Evolutionary conservation across 2,329 filamentous ascomycete genomes (phyloP).

Genomic region (Claviceps maximensis): DNA sequence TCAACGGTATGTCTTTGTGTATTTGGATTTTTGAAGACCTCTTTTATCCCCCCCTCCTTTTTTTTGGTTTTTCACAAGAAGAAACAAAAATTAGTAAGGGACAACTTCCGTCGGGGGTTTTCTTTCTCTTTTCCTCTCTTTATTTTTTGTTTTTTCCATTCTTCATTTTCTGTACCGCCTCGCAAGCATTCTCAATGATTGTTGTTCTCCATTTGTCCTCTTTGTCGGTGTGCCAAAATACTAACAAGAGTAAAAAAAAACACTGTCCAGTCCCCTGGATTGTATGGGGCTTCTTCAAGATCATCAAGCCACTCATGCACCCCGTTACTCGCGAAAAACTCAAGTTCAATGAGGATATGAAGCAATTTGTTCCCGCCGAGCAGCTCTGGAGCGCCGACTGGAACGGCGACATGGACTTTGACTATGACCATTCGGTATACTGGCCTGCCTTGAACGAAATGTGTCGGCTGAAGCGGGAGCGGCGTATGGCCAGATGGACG

Average conservation of each 20-base stretch:
- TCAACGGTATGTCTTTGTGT: slow-evolving; percentile 51
- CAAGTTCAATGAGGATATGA: slow-evolving; percentile 92
- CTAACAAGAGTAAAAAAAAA: not conserved
- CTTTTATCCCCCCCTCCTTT: not conserved
- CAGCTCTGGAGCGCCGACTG: slow-evolving; percentile 69
- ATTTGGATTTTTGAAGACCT: too few species aligned
- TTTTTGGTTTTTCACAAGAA: not conserved
- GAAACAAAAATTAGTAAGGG: too few species aligned
- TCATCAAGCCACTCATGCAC: slow-evolving; percentile 94
- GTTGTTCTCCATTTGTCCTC: not conserved
- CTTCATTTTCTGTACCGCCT: not conserved
- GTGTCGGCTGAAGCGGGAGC: slow-evolving; percentile 50
- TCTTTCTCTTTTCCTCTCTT: too few species aligned
- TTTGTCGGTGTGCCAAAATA: not conserved
- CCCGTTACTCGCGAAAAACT: slow-evolving; percentile 87
- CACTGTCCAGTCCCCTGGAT: slow-evolving; percentile 63
- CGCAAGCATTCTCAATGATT: too few species aligned
- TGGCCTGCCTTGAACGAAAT: slow-evolving; percentile 75
- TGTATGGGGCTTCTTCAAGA: slow-evolving; percentile 87
- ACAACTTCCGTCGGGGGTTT: too few species aligned
- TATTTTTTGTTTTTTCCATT: not conserved
- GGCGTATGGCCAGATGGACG: slow-evolving; percentile 59
- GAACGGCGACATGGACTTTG: slow-evolving; percentile 71
- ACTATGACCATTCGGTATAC: slow-evolving; percentile 79
- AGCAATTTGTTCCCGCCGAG: slow-evolving; percentile 62